Conservation (phyloP, 176 grass and related monocot genomes). For the Hsuehochloa calcarea region DNA sequence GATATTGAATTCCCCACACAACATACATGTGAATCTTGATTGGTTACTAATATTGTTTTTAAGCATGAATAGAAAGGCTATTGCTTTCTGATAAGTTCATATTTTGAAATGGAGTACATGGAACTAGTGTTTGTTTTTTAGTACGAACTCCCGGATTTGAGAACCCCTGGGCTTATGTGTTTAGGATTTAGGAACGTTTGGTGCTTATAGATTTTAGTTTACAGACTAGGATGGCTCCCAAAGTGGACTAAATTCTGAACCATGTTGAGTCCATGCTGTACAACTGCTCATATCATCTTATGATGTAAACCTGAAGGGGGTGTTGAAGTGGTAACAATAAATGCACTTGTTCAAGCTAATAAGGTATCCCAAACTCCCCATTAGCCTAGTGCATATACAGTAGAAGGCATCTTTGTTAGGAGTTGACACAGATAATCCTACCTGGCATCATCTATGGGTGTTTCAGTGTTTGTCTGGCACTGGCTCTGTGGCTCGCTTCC, state of each 20-base stretch:
- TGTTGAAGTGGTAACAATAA: not conserved
- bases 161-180: not conserved
- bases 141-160: not conserved
- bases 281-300: not conserved
- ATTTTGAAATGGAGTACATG: not conserved
- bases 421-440: constrained; percentile 1
- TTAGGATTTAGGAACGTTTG: not conserved
- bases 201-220: not conserved
- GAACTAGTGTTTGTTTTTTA: not conserved
- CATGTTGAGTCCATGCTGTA: not conserved
- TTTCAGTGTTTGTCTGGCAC: not conserved
- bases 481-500: not conserved
- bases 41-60: not conserved
- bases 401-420: not conserved
- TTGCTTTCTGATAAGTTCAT: not conserved
- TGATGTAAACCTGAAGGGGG: not conserved
- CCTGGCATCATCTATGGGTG: not conserved
- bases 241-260: not conserved
- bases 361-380: not conserved
- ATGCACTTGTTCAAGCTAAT: not conserved
- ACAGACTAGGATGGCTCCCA: not conserved
- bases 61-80: not conserved
- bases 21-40: not conserved
- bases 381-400: not conserved
- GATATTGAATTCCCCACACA: no score